These are phyloP conservation scores for Anaeromyces robustus DNA, from an alignment of 192 early-diverging fungal genomes.

Conservation along the genomic window DNA sequence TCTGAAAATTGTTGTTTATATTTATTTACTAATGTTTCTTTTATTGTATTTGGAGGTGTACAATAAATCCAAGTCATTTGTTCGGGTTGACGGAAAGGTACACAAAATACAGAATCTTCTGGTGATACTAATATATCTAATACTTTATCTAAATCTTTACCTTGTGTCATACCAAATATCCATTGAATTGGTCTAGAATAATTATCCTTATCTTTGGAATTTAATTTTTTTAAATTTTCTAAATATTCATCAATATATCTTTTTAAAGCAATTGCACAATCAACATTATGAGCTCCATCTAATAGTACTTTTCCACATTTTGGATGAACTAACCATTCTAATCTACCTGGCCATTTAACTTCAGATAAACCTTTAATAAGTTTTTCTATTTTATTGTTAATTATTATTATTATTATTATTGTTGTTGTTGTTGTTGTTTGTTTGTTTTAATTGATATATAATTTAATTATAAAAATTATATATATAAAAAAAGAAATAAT, in stretches of 20 bases:
- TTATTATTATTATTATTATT: not conserved
- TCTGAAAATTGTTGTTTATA: not conserved
- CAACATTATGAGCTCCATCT: conserved; percentile 84
- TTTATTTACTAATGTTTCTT: conserved; percentile 14
- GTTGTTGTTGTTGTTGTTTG: too few species aligned
- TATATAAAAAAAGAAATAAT: too few species aligned
- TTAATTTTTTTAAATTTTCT: not conserved
- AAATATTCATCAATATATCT: conserved; percentile 38
- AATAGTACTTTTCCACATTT: conserved; percentile 42
- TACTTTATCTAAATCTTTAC: conserved; percentile 46
- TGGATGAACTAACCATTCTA: conserved; percentile 37
- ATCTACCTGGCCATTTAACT: conserved; percentile 67
- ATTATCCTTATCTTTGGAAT: not conserved
- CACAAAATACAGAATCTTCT: conserved; percentile 47
- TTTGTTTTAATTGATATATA: too few species aligned
- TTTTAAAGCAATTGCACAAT: conserved; percentile 47
- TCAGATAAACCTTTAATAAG: conserved; percentile 46
- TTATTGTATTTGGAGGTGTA: conserved; percentile 14
- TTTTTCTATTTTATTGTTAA: conserved; percentile 21
- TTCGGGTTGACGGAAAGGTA: conserved; percentile 56
- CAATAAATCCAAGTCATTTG: conserved; percentile 79
- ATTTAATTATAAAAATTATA: too few species aligned
- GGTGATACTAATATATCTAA: conserved; percentile 33
- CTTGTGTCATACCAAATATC: conserved; percentile 58
- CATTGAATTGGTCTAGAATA: conserved; percentile 32